Conservation (phyloP, 495 filamentous ascomycete species). For the Halenospora varia region DNA sequence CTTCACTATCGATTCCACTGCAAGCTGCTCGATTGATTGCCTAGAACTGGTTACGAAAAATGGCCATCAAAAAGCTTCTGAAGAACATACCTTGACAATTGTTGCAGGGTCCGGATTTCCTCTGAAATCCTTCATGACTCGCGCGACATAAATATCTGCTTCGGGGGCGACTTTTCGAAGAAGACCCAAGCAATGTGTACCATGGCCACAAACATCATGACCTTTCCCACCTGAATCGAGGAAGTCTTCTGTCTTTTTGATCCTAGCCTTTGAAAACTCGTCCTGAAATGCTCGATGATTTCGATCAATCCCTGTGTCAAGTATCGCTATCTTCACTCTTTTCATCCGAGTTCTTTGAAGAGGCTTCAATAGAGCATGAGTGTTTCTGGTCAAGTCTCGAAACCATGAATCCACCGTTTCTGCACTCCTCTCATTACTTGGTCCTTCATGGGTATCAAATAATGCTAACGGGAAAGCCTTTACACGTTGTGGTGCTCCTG, state of each 20-base stretch:
- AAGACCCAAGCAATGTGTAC: constrained; percentile 13
- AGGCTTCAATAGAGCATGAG: constrained; percentile 1
- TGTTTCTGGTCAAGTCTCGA: neutral
- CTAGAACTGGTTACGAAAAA: too few relatives aligned
- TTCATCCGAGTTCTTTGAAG: neutral
- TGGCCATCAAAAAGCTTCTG: too few relatives aligned
- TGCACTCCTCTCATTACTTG: too few relatives aligned
- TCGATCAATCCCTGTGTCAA: constrained; percentile 21
- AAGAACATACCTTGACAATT: constrained; percentile 11
- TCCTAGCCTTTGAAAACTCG: neutral
- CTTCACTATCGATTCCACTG: constrained; percentile 4
- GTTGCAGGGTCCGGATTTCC: neutral
- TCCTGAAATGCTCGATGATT: constrained; percentile 1
- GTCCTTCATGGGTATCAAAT: too few relatives aligned
- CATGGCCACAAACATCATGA: constrained; percentile 16
- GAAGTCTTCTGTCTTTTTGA: constrained; percentile 3
- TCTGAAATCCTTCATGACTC: constrained; percentile 11
- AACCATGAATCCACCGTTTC: constrained; percentile 4
- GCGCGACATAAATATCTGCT: constrained; percentile 16
- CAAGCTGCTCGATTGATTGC: constrained; percentile 3
- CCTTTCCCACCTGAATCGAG: neutral
- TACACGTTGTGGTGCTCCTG: too few relatives aligned
- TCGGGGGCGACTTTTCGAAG: constrained; percentile 6
- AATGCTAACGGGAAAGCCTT: too few relatives aligned
- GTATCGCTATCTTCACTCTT: constrained; percentile 17